Evolutionary conservation across 257 asterid genomes (phyloP), one percentile per base, ranked within the genome.

Genomic region (Misopates orontium): DNA sequence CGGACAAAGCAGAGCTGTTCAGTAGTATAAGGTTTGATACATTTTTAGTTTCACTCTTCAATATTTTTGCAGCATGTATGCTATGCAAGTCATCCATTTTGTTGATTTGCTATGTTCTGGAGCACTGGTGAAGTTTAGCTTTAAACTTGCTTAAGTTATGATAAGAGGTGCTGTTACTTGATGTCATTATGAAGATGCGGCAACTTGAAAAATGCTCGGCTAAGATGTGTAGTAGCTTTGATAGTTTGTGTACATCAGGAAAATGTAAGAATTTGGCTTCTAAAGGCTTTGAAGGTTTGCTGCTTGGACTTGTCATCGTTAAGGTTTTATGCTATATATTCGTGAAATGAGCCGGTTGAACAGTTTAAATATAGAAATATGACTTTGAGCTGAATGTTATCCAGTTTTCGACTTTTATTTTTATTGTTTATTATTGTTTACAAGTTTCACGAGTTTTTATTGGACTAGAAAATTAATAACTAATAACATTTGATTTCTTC

Each of bases 1-100:
- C 99, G n/a, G 98, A 94, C 83, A 94, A 85, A 81, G 67, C 96
- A 56, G 99, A 94, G 84, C 81, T 94, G 71, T 94, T 90, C 85
- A 75, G 85, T 39, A 90, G 99, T 77, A 94, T 90, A 79, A 86
- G 89, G 99, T 94, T 57, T 54, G 84, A 42, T 57, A 19, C 36
- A 56, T 67, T 32, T 36, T 12, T 50, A 1, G 19, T 61, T 31
- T 67, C 25, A 22, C 63, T 60, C 41, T 66, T 17, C 31, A 52
- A 52, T 51, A n/a, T 42, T 62, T 47, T 17, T 64, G 7, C 71
- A 67, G 36, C 14, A 13, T 32, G 42, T 17, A 4, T 14, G 15
- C 21, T 22, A 47, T 20, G 24, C 55, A 56, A 25, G 15, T 12
- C 22, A 28, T 56, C 63, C 14, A 19, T 18, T 19, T 31, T 31